These are phyloP conservation scores for Chalaropsis thielavioides DNA, from an alignment of 2,329 filamentous ascomycete species.

Conservation along the genomic window DNA sequence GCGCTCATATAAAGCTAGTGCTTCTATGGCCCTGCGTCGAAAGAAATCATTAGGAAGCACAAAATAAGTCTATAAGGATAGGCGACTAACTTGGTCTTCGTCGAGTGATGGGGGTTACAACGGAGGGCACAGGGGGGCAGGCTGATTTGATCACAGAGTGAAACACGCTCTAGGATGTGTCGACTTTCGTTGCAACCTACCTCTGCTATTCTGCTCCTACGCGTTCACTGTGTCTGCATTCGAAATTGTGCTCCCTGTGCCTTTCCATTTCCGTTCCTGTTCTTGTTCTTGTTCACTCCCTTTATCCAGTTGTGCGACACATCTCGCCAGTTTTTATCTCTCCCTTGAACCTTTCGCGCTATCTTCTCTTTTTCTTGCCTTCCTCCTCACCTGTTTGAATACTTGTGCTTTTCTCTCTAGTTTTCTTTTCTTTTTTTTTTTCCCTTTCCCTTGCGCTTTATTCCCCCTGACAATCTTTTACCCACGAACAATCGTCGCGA, in stretches of 20 bases:
- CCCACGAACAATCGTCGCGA: neutral
- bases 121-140: neutral
- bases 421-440: neutral
- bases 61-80: neutral
- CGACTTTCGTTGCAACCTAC: neutral
- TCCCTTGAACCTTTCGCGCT: neutral
- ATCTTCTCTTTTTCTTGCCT: neutral
- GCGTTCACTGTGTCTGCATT: neutral
- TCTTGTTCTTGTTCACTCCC: neutral
- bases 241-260: neutral
- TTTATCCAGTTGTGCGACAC: neutral
- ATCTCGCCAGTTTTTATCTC: conserved; percentile 1
- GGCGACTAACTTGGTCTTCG: neutral
- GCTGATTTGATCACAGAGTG: neutral
- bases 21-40: neutral
- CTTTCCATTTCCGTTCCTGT: neutral
- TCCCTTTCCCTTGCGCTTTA: neutral
- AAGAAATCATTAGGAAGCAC: neutral
- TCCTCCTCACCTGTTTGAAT: neutral
- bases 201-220: neutral
- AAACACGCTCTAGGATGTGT: conserved; percentile 11
- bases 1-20: neutral
- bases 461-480: conserved; percentile 4
- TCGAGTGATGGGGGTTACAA: neutral
- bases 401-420: neutral